Evolutionary conservation across 441 rosid genomes (phyloP), one percentile per base, ranked within the genome.

Genomic region (Capsella rubella): DNA sequence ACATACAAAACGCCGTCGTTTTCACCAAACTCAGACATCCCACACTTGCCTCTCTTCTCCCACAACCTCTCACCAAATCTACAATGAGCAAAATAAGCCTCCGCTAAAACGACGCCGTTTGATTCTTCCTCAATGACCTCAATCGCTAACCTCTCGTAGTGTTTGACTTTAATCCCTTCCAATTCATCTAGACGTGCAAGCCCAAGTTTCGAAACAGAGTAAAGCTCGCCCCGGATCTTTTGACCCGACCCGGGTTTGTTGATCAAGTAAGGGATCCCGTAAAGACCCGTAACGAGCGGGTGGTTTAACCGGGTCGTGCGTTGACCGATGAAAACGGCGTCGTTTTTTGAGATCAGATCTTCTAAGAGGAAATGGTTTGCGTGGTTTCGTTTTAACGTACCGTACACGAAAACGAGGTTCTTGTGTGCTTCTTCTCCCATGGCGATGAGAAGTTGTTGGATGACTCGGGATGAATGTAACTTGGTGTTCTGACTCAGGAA

Each of bases 251-350:
- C 88, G 12, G 83, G 79, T 62, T 85, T 76, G 81, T 82, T 79
- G 84, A 91, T 81, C 43, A 91, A 72, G 80, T 81, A 89, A 3
- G 95, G 95, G 57, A 91, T 87, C 74, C 86, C 89, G 77, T 86
- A 66, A 43, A 86, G 91, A 8, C 97, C 95, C 50, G 85, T 77
- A 25, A 91, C 87, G 18, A 89, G 95, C 18, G 97, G 95, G 82
- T 78, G 71, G 0, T 74, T 53, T 12, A 63, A 75, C 47, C 51
- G 55, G 75, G 95, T 87, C 53, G 66, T 52, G 77, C 71, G 82
- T n/a, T 79, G 59, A 13, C 90, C 95, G 35, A 81, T 27, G 74
- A 12, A 74, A 27, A 78, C 79, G 40, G 93, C 93, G 63, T 86
- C 86, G 70, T 79, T 67, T 15, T 61, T 13, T 53, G 32, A 16